These are phyloP conservation scores for Zea mays DNA, from an alignment of 176 grass and related monocot species.

Conservation along the genomic window DNA sequence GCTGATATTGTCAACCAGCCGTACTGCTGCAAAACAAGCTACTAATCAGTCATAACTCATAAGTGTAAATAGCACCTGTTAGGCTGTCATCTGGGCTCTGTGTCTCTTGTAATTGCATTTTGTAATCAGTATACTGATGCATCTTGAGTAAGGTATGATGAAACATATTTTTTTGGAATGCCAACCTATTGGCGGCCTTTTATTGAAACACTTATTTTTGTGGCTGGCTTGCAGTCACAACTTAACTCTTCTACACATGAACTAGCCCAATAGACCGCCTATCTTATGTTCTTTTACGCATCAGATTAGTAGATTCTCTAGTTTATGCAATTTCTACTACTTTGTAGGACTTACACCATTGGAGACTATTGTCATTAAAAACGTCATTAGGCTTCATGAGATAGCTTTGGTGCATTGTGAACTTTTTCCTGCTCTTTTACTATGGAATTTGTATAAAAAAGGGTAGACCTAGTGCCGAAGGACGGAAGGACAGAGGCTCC, in stretches of 20 bases:
- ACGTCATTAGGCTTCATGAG: not conserved
- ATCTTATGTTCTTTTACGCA: not conserved
- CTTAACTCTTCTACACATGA: not conserved
- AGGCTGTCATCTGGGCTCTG: not conserved
- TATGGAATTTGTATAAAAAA: not conserved
- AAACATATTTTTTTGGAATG: not conserved
- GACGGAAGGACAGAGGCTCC: too few species aligned
- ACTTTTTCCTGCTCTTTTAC: not conserved
- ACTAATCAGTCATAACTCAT: not conserved
- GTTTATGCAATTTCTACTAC: constrained; percentile 7
- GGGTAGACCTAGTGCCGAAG: too few species aligned
- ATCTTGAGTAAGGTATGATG: not conserved
- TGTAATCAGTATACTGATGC: not conserved
- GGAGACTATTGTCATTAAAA: not conserved
- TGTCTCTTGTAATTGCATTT: not conserved
- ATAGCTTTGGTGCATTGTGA: not conserved
- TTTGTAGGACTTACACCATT: not conserved
- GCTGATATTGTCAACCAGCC: not conserved
- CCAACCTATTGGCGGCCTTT: not conserved
- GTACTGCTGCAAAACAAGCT: not conserved
- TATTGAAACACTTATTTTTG: constrained; percentile 21
- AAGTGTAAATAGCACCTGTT: not conserved
- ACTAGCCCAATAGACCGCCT: not conserved
- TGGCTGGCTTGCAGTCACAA: not conserved
- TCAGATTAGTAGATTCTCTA: not conserved